Evolutionary conservation across 169 alveolate genomes (phyloP).

Genomic region (Neospora caninum): DNA sequence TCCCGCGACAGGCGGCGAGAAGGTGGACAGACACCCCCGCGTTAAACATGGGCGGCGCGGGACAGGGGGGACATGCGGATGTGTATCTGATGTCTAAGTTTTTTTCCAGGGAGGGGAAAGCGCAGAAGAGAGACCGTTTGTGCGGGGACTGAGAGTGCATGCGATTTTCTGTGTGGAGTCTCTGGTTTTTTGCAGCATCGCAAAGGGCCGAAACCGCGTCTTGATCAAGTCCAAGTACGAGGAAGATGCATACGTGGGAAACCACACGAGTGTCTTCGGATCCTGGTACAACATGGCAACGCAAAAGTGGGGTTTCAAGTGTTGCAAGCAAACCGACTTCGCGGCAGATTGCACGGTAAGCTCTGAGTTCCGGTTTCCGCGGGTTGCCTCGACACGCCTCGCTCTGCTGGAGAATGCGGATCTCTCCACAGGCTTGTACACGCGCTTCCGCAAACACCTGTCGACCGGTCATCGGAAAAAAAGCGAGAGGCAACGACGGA

Average conservation of each 20-base stretch:
- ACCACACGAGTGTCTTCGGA: constrained; percentile 89
- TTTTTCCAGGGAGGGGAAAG: no score
- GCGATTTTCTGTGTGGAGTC: not conserved
- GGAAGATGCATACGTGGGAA: constrained; percentile 82
- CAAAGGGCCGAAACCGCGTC: constrained; percentile 57
- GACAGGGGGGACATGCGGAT: no score
- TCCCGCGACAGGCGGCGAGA: no score
- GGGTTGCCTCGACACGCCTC: no score
- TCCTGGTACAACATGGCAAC: constrained; percentile 82
- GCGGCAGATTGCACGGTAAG: constrained; percentile 57
- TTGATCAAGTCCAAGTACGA: constrained; percentile 77
- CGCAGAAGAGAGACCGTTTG: not conserved
- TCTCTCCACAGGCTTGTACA: no score
- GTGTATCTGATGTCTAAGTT: no score
- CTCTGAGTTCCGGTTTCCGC: not conserved
- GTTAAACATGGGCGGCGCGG: no score
- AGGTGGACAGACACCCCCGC: no score
- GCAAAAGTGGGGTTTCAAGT: constrained; percentile 89
- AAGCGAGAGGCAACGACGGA: no score
- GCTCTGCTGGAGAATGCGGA: no score
- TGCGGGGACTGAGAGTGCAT: not conserved
- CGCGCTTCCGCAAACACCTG: no score
- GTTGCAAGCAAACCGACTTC: constrained; percentile 75
- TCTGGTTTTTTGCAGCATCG: not conserved
- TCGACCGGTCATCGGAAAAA: no score